Base-by-base conservation (phyloP, 495 filamentous ascomycete genomes). In the Podospora pseudocomata region DNA sequence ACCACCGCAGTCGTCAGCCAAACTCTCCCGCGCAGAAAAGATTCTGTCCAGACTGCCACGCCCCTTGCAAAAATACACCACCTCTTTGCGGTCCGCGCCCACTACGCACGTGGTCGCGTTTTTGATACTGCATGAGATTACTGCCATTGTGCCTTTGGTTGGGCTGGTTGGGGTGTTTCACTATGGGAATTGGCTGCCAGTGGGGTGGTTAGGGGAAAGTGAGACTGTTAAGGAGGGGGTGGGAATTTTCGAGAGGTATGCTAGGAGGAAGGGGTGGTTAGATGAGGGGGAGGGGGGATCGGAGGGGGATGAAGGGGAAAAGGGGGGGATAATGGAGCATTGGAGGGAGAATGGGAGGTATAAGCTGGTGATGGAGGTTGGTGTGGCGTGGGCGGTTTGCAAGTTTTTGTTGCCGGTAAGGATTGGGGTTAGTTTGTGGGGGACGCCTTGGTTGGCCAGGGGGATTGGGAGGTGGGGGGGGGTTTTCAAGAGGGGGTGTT, bases 371-470 rank as follows among this genome's bases (percentile, higher is more conserved):
- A 72, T 88, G 19, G 85, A 90, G 79, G 86, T 97, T 63, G 94
- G 91, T 18, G 90, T 94, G 49, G 95, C 95, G 20, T 99, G 92
- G 79, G 91, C 91, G 1, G 82, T 97, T 66, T 93, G 90, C 19
- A 99, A 99, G 77, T 88, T 90, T 20, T 72, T 97, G 66, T 76
- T 97, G 70, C 92, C 95, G 5, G 70, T 90, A 7, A 83, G 95
- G 68, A 84, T 99, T 67, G 83, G 86, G 5, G 73, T 86, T 16
- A 96, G 94, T 78, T 82, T 96, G 28, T 95, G 90, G 91, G 90
- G 86, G 16, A 97, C 95, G 64, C 95, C 95, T 56, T 97, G 93
- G 94, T 95, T 97, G 84, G 94, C 95, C 20, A 86, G 88, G 61
- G 78, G 84, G 27, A 78, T 90, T 20, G 78, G 59, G 34, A 39